Evolutionary conservation across 352 stramenopile species (phyloP).

Genomic region (Nothophytophthora sp.): DNA sequence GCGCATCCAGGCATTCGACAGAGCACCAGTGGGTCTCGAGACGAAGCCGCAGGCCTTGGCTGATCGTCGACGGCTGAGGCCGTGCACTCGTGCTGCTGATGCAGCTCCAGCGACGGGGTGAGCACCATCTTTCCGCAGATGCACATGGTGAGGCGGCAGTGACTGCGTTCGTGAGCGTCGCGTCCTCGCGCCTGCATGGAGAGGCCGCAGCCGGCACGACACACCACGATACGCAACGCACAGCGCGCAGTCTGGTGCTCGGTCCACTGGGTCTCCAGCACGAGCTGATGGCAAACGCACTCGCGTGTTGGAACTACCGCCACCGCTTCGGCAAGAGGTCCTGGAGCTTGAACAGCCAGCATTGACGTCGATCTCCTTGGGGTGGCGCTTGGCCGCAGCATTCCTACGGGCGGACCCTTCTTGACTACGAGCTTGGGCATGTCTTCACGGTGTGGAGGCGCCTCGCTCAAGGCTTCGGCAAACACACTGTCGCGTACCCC

Average conservation of each 20-base stretch:
- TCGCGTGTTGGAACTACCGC: constrained; percentile 16
- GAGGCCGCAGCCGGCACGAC: constrained; percentile 50
- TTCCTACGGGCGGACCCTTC: constrained; percentile 37
- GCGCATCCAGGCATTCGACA: constrained; percentile 12
- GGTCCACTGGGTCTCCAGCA: constrained; percentile 26
- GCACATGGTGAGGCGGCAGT: constrained; percentile 69
- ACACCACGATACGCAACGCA: constrained; percentile 46
- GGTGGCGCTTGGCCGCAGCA: constrained; percentile 15
- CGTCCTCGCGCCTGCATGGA: constrained; percentile 50
- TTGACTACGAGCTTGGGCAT: constrained; percentile 46
- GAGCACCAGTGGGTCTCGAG: constrained; percentile 8
- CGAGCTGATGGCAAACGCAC: constrained; percentile 49
- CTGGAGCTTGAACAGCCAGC: neutral
- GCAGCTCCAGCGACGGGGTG: constrained; percentile 48
- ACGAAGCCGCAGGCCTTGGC: too few relatives aligned
- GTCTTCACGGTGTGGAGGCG: neutral
- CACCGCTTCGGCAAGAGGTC: neutral
- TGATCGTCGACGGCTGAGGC: too few relatives aligned
- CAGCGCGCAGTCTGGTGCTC: constrained; percentile 35
- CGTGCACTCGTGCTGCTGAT: constrained; percentile 54
- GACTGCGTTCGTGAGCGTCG: constrained; percentile 63
- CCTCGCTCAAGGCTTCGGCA: neutral
- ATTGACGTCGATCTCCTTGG: neutral
- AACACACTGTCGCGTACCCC: constrained; percentile 22
- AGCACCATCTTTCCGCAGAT: constrained; percentile 68